Conservation (phyloP, 306 rosid species). For the Cicer yamashitae region DNA sequence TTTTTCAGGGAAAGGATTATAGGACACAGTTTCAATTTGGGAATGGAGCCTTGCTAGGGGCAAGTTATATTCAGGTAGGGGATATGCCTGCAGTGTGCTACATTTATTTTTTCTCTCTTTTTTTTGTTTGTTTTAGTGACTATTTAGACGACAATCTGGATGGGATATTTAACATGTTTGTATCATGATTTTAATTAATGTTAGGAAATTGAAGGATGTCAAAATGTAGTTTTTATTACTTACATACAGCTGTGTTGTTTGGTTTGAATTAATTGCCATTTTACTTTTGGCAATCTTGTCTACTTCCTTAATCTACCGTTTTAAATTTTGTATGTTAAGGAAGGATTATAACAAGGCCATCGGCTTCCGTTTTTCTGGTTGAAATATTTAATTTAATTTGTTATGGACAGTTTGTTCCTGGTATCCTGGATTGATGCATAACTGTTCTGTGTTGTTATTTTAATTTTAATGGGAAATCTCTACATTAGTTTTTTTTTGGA, state of each 20-base stretch:
- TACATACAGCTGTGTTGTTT: not conserved
- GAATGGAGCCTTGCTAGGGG: conserved; percentile 94
- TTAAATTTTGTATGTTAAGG: too few species aligned
- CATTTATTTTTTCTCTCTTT: conserved; percentile 29
- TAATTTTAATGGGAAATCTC: not conserved
- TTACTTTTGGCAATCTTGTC: not conserved
- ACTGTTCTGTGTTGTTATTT: not conserved
- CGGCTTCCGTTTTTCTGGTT: not conserved
- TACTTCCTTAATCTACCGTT: not conserved
- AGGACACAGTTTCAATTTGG: conserved; percentile 91
- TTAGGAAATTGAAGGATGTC: conserved; percentile 21
- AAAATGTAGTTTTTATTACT: not conserved
- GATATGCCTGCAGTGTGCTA: conserved; percentile 16
- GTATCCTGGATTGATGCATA: conserved; percentile 6
- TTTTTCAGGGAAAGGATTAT: conserved; percentile 82
- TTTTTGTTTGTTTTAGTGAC: not conserved
- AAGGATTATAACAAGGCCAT: not conserved
- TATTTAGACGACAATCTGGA: not conserved
- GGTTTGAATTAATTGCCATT: conserved; percentile 1
- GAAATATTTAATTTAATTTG: conserved; percentile 23
- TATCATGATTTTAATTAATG: not conserved
- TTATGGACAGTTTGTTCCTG: not conserved
- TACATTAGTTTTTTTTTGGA: conserved; percentile 7
- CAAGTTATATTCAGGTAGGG: conserved; percentile 91
- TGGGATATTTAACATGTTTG: conserved; percentile 4